A percentile compares a stretch with the other conserved stretches of the same genome.
phyloP scores from a whole-genome alignment of 148 eudicot genomes.

The Hydrangea macrophylla region DNA sequence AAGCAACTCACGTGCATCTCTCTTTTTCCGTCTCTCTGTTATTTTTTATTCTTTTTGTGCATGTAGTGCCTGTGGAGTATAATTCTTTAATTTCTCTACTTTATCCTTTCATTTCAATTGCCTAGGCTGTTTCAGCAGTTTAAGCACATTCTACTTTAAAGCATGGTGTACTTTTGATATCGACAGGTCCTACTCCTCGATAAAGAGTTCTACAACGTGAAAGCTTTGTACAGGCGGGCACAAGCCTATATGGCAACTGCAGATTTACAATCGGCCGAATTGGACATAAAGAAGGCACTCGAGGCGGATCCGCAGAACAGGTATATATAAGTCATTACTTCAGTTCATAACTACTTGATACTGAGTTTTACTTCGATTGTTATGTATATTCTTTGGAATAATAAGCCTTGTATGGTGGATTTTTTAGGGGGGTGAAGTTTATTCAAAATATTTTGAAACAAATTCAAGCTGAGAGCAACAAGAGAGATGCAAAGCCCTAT shows the following conservation, averaged over 20 bases:
- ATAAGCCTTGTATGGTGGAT: background rate
- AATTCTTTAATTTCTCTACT: no score
- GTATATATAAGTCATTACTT: conserved; percentile 14
- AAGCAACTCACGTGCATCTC: background rate
- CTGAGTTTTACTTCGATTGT: background rate
- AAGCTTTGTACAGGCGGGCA: conserved; percentile 65
- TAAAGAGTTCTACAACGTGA: conserved; percentile 46
- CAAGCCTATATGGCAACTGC: conserved; percentile 48
- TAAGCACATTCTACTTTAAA: no score
- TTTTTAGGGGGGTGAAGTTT: conserved; percentile 54
- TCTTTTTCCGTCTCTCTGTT: no score
- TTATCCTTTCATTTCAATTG: no score
- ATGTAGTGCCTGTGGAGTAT: no score
- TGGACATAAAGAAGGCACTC: conserved; percentile 63
- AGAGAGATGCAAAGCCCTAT: conserved; percentile 52
- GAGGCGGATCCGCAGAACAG: conserved; percentile 60
- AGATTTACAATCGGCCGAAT: conserved; percentile 49
- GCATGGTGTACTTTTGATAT: no score
- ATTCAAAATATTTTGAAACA: conserved; percentile 46
- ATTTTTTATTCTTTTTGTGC: no score
- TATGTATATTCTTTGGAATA: background rate
- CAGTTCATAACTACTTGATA: background rate
- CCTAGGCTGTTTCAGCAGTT: no score
- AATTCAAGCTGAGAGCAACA: conserved; percentile 53
- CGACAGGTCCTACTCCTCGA: no score